Conservation (phyloP, 2,329 filamentous ascomycete species). For the Sporothrix pseudoabietina region DNA sequence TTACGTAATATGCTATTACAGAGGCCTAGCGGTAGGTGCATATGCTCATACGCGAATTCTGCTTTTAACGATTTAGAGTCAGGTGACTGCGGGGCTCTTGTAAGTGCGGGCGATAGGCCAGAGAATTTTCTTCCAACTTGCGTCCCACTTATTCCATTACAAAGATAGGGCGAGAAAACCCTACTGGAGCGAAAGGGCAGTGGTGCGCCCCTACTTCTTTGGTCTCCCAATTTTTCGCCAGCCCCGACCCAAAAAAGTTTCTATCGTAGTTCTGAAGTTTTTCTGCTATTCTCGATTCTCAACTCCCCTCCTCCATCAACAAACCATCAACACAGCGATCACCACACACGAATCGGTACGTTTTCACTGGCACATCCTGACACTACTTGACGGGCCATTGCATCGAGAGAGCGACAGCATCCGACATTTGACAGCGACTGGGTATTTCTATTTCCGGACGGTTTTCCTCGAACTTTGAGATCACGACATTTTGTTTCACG, state of each 20-base stretch:
- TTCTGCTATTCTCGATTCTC: slow-evolving; percentile 28
- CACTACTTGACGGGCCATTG: slow-evolving; percentile 5
- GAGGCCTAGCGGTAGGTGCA: background rate
- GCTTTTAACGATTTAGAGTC: background rate
- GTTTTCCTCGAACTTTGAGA: background rate
- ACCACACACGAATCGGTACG: slow-evolving; percentile 54
- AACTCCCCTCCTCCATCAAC: slow-evolving; percentile 31
- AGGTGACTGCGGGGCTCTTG: slow-evolving; percentile 9
- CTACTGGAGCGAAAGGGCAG: slow-evolving; percentile 39
- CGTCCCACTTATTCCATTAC: slow-evolving; percentile 14
- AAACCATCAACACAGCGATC: slow-evolving; percentile 47
- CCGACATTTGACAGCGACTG: slow-evolving; percentile 1
- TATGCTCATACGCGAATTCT: background rate
- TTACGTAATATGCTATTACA: background rate
- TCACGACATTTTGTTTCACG: background rate
- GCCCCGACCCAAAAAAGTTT: slow-evolving; percentile 34
- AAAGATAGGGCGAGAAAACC: slow-evolving; percentile 48
- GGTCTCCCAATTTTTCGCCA: slow-evolving; percentile 30
- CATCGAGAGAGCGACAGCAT: slow-evolving; percentile 23
- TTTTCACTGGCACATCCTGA: slow-evolving; percentile 36
- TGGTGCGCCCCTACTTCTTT: slow-evolving; percentile 17
- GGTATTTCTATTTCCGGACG: background rate
- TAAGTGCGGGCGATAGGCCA: background rate
- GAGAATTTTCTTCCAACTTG: slow-evolving; percentile 10
- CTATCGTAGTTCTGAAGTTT: slow-evolving; percentile 22